Evolutionary conservation across 495 filamentous ascomycete genomes (phyloP).

Genomic region (Aspergillus mulundensis): DNA sequence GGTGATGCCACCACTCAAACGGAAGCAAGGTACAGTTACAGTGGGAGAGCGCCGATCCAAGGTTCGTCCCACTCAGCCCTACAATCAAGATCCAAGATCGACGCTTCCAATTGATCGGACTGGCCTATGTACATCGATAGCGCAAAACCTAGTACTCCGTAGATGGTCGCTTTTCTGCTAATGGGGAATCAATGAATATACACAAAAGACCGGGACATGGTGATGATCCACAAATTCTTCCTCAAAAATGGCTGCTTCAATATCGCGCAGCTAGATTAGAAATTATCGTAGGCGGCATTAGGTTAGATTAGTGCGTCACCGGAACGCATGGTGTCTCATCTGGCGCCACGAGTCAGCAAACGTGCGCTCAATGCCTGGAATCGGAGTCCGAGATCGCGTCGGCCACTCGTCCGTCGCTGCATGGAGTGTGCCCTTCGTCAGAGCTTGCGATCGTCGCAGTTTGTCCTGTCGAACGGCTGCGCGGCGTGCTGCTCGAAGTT

Average conservation of each 20-base stretch:
- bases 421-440: slow-evolving; percentile 38
- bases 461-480: slow-evolving; percentile 44
- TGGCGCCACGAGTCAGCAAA: slow-evolving; percentile 40
- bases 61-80: slow-evolving; percentile 6
- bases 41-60: neutral
- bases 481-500: slow-evolving; percentile 36
- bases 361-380: slow-evolving; percentile 35
- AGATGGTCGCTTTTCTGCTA: slow-evolving; percentile 3
- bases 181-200: slow-evolving; percentile 5
- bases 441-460: slow-evolving; percentile 36
- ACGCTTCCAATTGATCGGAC: neutral
- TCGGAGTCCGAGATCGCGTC: slow-evolving; percentile 26
- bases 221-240: neutral
- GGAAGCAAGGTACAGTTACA: neutral
- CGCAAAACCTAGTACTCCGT: neutral
- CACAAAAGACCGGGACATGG: slow-evolving; percentile 4
- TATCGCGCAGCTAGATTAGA: neutral
- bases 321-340: slow-evolving; percentile 39
- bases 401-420: slow-evolving; percentile 38
- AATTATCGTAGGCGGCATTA: neutral
- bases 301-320: slow-evolving; percentile 15
- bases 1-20: neutral
- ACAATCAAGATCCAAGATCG: neutral
- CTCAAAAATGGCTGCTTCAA: neutral
- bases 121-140: slow-evolving; percentile 1